These are phyloP conservation scores for Fraxinus cuspidata DNA, from an alignment of 257 asterid species.

Conservation along the genomic window DNA sequence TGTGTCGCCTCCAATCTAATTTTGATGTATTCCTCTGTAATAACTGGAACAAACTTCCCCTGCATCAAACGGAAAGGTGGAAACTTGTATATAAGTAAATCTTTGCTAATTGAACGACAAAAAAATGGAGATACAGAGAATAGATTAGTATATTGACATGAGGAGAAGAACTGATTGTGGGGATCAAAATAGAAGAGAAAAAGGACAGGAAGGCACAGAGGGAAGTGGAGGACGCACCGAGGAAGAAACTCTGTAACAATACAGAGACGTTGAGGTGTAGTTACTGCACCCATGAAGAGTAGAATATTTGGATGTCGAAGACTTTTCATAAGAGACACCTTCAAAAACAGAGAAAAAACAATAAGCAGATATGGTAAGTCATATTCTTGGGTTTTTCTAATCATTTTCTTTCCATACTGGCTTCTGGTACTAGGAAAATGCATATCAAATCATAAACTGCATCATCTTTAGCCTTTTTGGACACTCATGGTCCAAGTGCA, in stretches of 20 bases:
- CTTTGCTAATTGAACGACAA: background rate
- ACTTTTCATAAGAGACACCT: conserved; percentile 93
- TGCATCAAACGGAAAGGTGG: conserved; percentile 35
- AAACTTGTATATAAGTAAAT: conserved; percentile 15
- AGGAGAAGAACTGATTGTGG: background rate
- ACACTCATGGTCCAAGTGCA: background rate
- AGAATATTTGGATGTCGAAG: conserved; percentile 95
- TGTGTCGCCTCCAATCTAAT: conserved; percentile 80
- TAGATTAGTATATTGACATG: background rate
- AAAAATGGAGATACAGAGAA: background rate
- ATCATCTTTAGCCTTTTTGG: background rate
- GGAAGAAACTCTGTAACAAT: conserved; percentile 99
- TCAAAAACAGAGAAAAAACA: conserved; percentile 31
- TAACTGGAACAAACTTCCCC: conserved; percentile 90
- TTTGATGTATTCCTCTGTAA: conserved; percentile 70
- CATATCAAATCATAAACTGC: background rate
- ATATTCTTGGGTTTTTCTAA: background rate
- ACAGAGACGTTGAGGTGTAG: conserved; percentile 85
- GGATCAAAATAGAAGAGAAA: conserved; percentile 4
- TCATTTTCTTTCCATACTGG: background rate
- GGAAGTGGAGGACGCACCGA: conserved; percentile 51
- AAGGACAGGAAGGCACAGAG: conserved; percentile 3
- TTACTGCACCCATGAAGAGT: conserved; percentile 96
- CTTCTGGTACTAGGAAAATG: conserved; percentile 11
- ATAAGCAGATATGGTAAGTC: background rate